These are phyloP conservation scores for Mycena pura DNA, from an alignment of 768 basidiomycete genomes.

Conservation along the genomic window DNA sequence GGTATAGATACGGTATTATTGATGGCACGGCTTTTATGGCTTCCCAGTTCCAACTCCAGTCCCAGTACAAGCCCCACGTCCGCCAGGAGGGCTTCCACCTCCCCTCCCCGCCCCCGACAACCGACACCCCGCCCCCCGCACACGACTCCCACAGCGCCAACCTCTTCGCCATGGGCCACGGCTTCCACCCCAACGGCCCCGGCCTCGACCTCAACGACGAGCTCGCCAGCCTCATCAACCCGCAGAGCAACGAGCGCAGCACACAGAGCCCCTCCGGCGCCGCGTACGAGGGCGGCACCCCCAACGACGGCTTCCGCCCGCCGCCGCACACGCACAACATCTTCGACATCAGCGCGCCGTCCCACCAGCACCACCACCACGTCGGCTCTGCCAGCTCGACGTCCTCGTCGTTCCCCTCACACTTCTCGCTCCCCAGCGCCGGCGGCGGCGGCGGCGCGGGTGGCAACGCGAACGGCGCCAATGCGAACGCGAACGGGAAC, in stretches of 20 bases:
- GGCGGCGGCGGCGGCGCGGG: too few species aligned
- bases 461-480: constrained; percentile 9
- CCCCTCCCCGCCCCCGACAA: constrained; percentile 49
- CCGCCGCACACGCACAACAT: constrained; percentile 48
- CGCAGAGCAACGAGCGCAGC: constrained; percentile 35
- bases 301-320: constrained; percentile 37
- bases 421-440: constrained; percentile 29
- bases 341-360: constrained; percentile 53
- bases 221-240: constrained; percentile 63
- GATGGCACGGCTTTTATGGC: too few species aligned
- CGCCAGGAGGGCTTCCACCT: constrained; percentile 80
- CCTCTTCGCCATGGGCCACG: constrained; percentile 48
- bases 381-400: constrained; percentile 37
- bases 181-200: constrained; percentile 32
- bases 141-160: constrained; percentile 35
- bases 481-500: not conserved
- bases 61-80: constrained; percentile 63
- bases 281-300: not conserved
- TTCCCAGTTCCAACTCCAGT: not conserved
- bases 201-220: constrained; percentile 73
- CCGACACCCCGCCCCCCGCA: constrained; percentile 35
- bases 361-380: constrained; percentile 34
- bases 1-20: too few species aligned
- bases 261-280: constrained; percentile 22
- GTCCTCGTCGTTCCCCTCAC: constrained; percentile 37